phyloP scores from a whole-genome alignment of 345 rosid genomes.

The Hibiscus syriacus region DNA sequence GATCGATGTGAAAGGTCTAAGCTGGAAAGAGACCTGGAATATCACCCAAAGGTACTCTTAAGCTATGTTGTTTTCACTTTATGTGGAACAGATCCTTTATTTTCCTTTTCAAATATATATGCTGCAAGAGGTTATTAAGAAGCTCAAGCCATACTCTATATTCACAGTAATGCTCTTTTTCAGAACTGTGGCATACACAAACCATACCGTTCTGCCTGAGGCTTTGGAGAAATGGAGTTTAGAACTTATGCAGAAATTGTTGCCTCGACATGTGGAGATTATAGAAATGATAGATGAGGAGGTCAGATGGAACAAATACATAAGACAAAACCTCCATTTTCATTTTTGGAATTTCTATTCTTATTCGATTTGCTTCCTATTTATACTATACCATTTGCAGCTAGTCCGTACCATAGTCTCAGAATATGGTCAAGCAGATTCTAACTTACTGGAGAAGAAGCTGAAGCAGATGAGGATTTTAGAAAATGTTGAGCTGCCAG shows the following conservation, averaged over 20 bases:
- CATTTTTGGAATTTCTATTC: background rate
- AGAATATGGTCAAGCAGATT: slow-evolving; percentile 49
- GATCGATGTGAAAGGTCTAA: slow-evolving; percentile 64
- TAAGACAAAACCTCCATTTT: slow-evolving; percentile 1
- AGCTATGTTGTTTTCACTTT: background rate
- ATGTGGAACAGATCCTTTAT: background rate
- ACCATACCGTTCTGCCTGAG: slow-evolving; percentile 83
- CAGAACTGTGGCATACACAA: slow-evolving; percentile 82
- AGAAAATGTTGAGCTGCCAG: slow-evolving; percentile 69
- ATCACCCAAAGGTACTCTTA: slow-evolving; percentile 56
- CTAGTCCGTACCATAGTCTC: slow-evolving; percentile 49
- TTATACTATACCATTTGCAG: slow-evolving; percentile 33
- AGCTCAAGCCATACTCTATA: background rate
- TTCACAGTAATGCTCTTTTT: slow-evolving; percentile 6
- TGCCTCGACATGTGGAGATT: slow-evolving; percentile 77
- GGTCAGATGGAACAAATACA: slow-evolving; percentile 31
- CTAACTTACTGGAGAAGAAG: slow-evolving; percentile 41
- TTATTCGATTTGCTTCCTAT: slow-evolving; percentile 13
- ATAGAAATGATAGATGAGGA: slow-evolving; percentile 79
- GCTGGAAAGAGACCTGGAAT: slow-evolving; percentile 71
- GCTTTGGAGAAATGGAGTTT: slow-evolving; percentile 89
- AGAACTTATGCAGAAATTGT: slow-evolving; percentile 65
- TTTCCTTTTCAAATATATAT: background rate
- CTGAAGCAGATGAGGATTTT: slow-evolving; percentile 70
- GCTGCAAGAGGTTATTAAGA: background rate